phyloP scores from a whole-genome alignment of 331 rosid genomes.

The Stylosanthes scabra region DNA sequence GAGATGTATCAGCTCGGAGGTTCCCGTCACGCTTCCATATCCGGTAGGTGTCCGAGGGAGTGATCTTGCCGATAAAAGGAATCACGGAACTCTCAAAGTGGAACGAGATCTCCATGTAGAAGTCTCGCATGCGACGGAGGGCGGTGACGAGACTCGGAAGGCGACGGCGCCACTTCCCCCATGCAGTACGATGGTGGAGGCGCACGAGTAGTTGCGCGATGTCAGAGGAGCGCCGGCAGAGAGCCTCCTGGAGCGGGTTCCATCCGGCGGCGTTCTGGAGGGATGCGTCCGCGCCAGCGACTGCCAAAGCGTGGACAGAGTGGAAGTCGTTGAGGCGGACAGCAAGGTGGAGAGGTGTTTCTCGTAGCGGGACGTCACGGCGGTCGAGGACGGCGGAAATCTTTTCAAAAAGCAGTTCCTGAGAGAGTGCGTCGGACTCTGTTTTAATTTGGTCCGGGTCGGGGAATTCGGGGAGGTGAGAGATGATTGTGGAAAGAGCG shows the following conservation, averaged over 20 bases:
- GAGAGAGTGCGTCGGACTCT: conserved; percentile 83
- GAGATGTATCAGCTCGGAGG: conserved; percentile 86
- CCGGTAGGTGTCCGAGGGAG: conserved; percentile 94
- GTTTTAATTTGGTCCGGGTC: conserved; percentile 68
- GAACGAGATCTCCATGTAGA: conserved; percentile 96
- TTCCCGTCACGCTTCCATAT: conserved; percentile 99
- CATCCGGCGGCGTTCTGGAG: conserved; percentile 86
- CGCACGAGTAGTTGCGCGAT: conserved; percentile 66
- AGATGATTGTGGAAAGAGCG: conserved; percentile 60
- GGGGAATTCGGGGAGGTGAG: conserved; percentile 70
- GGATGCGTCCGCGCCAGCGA: conserved; percentile 87
- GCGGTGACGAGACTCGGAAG: conserved; percentile 76
- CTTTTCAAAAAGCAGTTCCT: conserved; percentile 72
- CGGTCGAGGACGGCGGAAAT: conserved; percentile 75
- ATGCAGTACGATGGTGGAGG: conserved; percentile 84
- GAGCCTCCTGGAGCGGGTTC: conserved; percentile 93
- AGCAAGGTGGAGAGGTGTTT: conserved; percentile 91
- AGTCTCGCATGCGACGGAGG: conserved; percentile 89
- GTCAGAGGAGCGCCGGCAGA: conserved; percentile 81
- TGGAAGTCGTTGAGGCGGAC: conserved; percentile 68
- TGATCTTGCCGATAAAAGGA: conserved; percentile 89
- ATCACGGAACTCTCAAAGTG: conserved; percentile 98
- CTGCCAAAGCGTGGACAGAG: conserved; percentile 54
- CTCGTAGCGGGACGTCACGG: conserved; percentile 82
- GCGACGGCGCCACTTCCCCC: conserved; percentile 97